Evolutionary conservation across 2,329 filamentous ascomycete genomes (phyloP).

Genomic region (Aspergillus sp.): DNA sequence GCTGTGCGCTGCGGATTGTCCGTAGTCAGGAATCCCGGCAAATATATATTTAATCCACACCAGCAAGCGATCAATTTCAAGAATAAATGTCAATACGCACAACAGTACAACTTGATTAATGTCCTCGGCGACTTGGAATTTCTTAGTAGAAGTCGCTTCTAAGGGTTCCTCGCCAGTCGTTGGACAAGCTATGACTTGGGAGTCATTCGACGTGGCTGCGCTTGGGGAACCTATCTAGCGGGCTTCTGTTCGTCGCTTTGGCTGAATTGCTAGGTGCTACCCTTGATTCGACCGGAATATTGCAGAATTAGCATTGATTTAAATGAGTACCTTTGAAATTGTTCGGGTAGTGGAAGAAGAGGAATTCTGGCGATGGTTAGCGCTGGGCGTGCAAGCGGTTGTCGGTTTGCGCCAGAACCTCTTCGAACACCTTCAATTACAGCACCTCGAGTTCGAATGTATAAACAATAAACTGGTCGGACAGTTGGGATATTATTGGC

Average conservation of each 20-base stretch:
- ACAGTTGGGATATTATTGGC: conserved; percentile 1
- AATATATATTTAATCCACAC: neutral
- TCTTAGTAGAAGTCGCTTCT: conserved; percentile 15
- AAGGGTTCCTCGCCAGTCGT: conserved; percentile 19
- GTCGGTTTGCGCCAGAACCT: conserved; percentile 18
- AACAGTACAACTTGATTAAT: conserved; percentile 7
- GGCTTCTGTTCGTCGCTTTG: conserved; percentile 13
- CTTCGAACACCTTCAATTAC: conserved; percentile 13
- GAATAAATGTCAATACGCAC: neutral
- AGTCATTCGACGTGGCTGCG: conserved; percentile 39
- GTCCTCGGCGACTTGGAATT: conserved; percentile 12
- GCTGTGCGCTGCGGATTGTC: neutral
- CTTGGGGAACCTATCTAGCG: conserved; percentile 30
- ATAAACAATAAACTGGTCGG: neutral
- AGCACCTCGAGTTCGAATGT: neutral
- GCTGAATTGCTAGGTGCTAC: neutral
- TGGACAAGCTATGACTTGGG: conserved; percentile 26
- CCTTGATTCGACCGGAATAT: conserved; percentile 10
- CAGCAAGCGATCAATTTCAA: neutral
- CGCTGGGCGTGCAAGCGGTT: conserved; percentile 11
- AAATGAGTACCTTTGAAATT: conserved; percentile 1
- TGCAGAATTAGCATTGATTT: neutral
- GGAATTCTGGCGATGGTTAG: conserved; percentile 2
- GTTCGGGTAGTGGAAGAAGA: neutral
- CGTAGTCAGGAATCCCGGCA: neutral